Base-by-base conservation (phyloP, 1,139 yeast genomes). In the Taphrina flavorubra region DNA sequence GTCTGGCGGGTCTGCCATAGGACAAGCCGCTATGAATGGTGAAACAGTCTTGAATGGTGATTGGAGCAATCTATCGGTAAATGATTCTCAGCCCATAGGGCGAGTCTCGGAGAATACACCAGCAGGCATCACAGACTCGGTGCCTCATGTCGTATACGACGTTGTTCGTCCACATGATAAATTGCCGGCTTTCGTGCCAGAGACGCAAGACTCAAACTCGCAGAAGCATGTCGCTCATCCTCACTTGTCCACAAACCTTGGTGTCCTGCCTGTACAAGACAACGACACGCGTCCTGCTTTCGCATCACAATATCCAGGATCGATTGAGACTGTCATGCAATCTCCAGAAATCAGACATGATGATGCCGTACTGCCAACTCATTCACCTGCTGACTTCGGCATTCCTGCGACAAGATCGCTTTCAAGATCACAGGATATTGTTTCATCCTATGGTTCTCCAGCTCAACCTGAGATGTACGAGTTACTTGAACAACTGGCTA, bases 391-490 rank as follows among this genome's bases (percentile, higher is more conserved):
- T 7, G 47, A 44, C n/a, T 2, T 6, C 18, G 13, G 20, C 31
- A 25, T 25, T 25, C 31, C 31, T 25, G 4, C 31, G 4, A 4
- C 31, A 25, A 25, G 31, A 25, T 25, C 31, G 31, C 2, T 4
- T 25, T 25, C 31, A 25, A 4, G 2, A 2, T 25, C 4, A 25
- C 31, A 25, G 31, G 31, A 25, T 25, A 25, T 4, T 4, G 31
- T 25, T 2, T 4, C 31, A 2, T 1, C 31, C 5, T 44, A 44
- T n/a, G 18, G 11, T 14, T 10, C 47, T 44, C 47, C 47, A 2
- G 13, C 47, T n/a, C 47, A 44, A 44, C 47, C 47, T 14, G 34
- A 36, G 13, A 49, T 49, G 3, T 36, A 49, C 34, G 55, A 49
- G 11, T 49, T 49, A 13, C 34, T 20, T 2, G 36, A 20, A 8